Conservation (phyloP, 2,329 filamentous ascomycete genomes). For the Camillea tinctor region DNA sequence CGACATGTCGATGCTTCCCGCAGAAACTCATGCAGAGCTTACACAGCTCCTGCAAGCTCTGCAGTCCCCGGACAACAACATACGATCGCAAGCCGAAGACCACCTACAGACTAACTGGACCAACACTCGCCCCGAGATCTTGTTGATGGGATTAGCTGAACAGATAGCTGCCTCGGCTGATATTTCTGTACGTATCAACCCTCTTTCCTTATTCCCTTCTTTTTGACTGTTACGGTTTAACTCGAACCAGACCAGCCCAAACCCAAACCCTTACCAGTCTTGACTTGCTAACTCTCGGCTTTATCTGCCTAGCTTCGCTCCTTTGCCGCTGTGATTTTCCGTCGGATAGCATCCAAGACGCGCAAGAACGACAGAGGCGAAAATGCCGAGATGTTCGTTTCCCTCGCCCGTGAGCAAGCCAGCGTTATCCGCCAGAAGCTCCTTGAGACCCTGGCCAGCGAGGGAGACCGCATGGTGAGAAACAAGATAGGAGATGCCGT, state of each 20-base stretch:
- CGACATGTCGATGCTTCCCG: conserved; percentile 79
- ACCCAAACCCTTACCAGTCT: background rate
- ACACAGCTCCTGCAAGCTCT: conserved; percentile 83
- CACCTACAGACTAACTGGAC: conserved; percentile 92
- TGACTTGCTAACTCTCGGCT: conserved; percentile 12
- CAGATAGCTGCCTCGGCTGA: conserved; percentile 81
- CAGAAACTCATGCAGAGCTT: conserved; percentile 82
- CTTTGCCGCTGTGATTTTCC: conserved; percentile 91
- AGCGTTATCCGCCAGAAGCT: conserved; percentile 80
- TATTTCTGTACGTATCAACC: conserved; percentile 56
- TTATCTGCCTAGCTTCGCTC: conserved; percentile 68
- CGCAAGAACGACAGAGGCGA: conserved; percentile 72
- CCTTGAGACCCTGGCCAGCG: conserved; percentile 71
- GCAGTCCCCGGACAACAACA: conserved; percentile 83
- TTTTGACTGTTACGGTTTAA: no score
- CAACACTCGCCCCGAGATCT: conserved; percentile 72
- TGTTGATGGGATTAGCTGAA: conserved; percentile 92
- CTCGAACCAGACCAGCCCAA: no score
- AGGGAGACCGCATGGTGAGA: conserved; percentile 71
- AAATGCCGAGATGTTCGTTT: conserved; percentile 81
- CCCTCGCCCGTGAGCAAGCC: conserved; percentile 70
- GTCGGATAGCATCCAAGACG: conserved; percentile 86
- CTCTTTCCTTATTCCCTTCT: no score
- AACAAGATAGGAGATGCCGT: conserved; percentile 99
- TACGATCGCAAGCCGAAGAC: conserved; percentile 84